A percentile compares a stretch with the other conserved stretches of the same genome.
Evolutionary conservation across 2,329 filamentous ascomycete genomes (phyloP).

Genomic region (Pseudogymnoascus sp.): DNA sequence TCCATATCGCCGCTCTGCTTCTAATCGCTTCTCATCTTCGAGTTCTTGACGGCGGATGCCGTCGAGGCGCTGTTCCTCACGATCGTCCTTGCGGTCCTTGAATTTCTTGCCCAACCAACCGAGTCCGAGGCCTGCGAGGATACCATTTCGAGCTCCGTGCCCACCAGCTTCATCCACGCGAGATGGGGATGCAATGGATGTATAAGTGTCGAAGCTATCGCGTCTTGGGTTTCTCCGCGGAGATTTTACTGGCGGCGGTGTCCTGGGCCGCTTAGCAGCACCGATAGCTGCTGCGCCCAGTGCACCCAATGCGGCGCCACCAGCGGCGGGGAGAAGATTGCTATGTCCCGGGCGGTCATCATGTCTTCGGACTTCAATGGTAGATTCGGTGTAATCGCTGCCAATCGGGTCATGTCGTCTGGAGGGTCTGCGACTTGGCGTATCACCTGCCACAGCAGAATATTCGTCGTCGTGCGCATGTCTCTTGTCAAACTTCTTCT

Average conservation of each 20-base stretch:
- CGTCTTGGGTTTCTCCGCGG: slow-evolving; percentile 34
- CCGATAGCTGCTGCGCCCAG: slow-evolving; percentile 36
- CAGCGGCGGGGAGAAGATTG: slow-evolving; percentile 1
- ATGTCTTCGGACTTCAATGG: slow-evolving; percentile 16
- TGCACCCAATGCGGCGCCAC: background rate
- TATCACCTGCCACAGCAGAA: slow-evolving; percentile 54
- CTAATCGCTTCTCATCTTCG: slow-evolving; percentile 45
- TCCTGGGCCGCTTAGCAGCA: slow-evolving; percentile 33
- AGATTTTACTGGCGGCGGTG: slow-evolving; percentile 33
- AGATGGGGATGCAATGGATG: slow-evolving; percentile 51
- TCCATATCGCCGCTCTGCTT: slow-evolving; percentile 42
- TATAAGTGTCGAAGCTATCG: slow-evolving; percentile 46
- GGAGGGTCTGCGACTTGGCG: slow-evolving; percentile 41
- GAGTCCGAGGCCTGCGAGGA: slow-evolving; percentile 52
- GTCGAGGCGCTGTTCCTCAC: slow-evolving; percentile 40
- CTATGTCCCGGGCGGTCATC: slow-evolving; percentile 29
- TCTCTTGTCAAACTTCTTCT: slow-evolving; percentile 47
- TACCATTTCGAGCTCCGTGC: slow-evolving; percentile 34
- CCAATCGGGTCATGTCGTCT: slow-evolving; percentile 22
- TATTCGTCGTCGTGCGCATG: slow-evolving; percentile 50
- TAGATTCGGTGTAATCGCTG: slow-evolving; percentile 41
- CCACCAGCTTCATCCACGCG: slow-evolving; percentile 40
- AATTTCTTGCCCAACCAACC: slow-evolving; percentile 62
- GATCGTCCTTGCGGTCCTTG: slow-evolving; percentile 46
- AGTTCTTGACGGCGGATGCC: slow-evolving; percentile 39